Conservation (phyloP, 75 land plant species). For the Pinus taeda region DNA sequence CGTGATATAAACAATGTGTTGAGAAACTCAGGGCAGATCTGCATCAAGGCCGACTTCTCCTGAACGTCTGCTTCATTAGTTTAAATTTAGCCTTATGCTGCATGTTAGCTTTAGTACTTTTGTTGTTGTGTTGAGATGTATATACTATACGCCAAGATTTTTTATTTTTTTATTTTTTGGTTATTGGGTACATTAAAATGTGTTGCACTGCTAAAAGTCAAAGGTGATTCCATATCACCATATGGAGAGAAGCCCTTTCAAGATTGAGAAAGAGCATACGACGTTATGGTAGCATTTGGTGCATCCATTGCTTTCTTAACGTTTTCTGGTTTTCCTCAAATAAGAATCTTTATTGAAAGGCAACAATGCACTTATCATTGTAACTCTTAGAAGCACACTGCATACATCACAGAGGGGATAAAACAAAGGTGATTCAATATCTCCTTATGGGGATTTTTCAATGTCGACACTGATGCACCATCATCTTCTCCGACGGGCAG, state of each 20-base stretch:
- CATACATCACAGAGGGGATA: neutral
- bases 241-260: neutral
- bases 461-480: too few species aligned
- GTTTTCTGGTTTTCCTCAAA: too few species aligned
- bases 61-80: neutral
- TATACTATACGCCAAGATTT: neutral
- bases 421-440: neutral
- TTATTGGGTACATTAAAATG: neutral
- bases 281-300: neutral
- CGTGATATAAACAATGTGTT: neutral
- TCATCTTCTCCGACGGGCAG: too few species aligned
- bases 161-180: neutral
- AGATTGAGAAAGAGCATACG: neutral
- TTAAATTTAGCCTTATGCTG: neutral
- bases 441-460: neutral
- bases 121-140: neutral
- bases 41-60: neutral
- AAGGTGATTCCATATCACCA: neutral
- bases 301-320: too few species aligned
- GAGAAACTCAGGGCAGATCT: neutral
- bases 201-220: neutral
- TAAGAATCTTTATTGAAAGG: neutral
- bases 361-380: neutral
- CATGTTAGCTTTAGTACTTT: neutral
- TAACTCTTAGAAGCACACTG: neutral